Conservation (phyloP, 1,284 basidiomycete species). For the Cutaneotrichosporon sp. region DNA sequence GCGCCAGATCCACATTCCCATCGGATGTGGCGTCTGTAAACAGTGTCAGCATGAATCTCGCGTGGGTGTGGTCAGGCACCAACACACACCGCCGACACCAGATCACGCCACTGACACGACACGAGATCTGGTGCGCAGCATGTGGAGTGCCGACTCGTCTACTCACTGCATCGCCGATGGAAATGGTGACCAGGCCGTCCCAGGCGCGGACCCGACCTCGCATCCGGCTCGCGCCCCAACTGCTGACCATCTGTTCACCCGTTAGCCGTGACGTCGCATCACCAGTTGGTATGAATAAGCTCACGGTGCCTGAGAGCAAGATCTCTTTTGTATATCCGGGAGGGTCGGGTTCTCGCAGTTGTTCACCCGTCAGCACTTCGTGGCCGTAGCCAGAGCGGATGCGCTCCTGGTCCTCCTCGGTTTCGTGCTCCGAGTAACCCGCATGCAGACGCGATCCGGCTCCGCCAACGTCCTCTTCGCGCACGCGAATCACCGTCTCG, state of each 20-base stretch:
- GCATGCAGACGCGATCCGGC: conserved; percentile 35
- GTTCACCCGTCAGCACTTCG: conserved; percentile 27
- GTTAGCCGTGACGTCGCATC: conserved; percentile 8
- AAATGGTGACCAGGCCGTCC: conserved; percentile 44
- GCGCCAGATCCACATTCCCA: conserved; percentile 45
- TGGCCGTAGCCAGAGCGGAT: conserved; percentile 38
- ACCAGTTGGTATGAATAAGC: conserved; percentile 6
- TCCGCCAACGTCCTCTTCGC: conserved; percentile 42
- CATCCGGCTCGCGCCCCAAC: conserved; percentile 37
- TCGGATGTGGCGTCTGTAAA: conserved; percentile 21
- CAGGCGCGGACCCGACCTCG: conserved; percentile 45
- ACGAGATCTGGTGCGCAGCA: no score
- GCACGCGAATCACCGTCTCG: conserved; percentile 44
- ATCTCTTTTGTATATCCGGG: conserved; percentile 49
- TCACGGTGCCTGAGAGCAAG: conserved; percentile 37
- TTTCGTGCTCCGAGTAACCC: conserved; percentile 36
- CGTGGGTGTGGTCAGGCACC: no score
- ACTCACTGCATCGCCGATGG: conserved; percentile 10
- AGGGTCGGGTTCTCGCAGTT: conserved; percentile 29
- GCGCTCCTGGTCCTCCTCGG: conserved; percentile 29
- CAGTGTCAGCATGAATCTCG: neutral
- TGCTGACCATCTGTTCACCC: conserved; percentile 10
- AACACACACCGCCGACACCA: no score
- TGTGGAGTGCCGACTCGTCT: neutral
- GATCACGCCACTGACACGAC: no score